phyloP scores from a whole-genome alignment of 2,329 filamentous ascomycete species.

The Phialophora verrucosa region DNA sequence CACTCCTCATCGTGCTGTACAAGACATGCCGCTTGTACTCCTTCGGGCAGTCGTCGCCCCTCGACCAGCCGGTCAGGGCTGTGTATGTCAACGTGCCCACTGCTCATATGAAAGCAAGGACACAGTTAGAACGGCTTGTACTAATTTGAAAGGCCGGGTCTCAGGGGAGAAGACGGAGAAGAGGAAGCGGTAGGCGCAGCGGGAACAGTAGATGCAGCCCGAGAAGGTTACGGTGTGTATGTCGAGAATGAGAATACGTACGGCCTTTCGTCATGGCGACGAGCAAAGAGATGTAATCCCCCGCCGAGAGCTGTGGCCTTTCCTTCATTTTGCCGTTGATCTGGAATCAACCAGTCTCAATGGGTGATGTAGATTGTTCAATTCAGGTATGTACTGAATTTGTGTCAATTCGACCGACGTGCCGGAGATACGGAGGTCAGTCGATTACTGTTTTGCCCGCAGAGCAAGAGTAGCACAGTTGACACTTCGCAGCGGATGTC shows the following conservation, averaged over 20 bases:
- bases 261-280: slow-evolving; percentile 1
- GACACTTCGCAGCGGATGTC: background rate
- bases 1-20: slow-evolving; percentile 18
- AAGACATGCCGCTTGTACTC: slow-evolving; percentile 26
- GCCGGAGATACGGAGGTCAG: background rate
- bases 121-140: background rate
- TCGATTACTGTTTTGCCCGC: background rate
- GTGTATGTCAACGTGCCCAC: slow-evolving; percentile 21
- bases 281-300: slow-evolving; percentile 13
- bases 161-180: background rate
- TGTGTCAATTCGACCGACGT: background rate
- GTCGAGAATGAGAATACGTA: slow-evolving; percentile 3
- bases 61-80: slow-evolving; percentile 24
- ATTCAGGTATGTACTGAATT: background rate
- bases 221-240: background rate
- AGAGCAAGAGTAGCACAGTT: background rate
- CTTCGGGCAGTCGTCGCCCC: slow-evolving; percentile 21
- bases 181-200: background rate
- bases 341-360: background rate
- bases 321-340: slow-evolving; percentile 13
- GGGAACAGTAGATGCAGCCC: background rate
- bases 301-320: slow-evolving; percentile 2
- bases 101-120: background rate
- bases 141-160: background rate
- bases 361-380: background rate